Evolutionary conservation across 2,329 filamentous ascomycete genomes (phyloP).

Genomic region (Whalleya microplaca): DNA sequence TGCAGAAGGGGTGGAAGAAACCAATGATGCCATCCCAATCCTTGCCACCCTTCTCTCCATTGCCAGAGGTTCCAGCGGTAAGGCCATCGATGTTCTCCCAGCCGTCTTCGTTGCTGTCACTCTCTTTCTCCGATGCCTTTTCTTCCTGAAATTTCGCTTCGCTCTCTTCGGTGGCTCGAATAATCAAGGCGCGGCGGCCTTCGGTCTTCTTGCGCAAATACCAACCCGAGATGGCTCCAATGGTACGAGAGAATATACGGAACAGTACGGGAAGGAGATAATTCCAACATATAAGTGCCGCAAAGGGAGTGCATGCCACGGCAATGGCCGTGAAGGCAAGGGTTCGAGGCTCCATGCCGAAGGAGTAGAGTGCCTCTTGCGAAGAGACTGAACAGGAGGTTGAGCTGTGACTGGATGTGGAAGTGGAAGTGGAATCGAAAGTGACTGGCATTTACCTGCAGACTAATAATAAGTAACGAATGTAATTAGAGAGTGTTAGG

Average conservation of each 20-base stretch:
- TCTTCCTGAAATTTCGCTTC: slow-evolving; percentile 40
- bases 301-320: slow-evolving; percentile 35
- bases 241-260: slow-evolving; percentile 41
- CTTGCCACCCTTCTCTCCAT: slow-evolving; percentile 48
- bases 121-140: slow-evolving; percentile 37
- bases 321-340: slow-evolving; percentile 31
- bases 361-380: slow-evolving; percentile 11
- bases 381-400: slow-evolving; percentile 4
- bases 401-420: neutral
- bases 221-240: slow-evolving; percentile 58
- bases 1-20: slow-evolving; percentile 98
- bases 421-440: neutral
- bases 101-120: slow-evolving; percentile 56
- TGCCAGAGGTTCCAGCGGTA: slow-evolving; percentile 40
- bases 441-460: slow-evolving; percentile 15
- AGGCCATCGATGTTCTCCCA: slow-evolving; percentile 71
- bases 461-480: neutral
- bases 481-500: neutral
- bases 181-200: slow-evolving; percentile 61
- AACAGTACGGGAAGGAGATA: slow-evolving; percentile 38
- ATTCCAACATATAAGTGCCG: slow-evolving; percentile 35
- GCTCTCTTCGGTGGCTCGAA: slow-evolving; percentile 54
- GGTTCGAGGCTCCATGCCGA: slow-evolving; percentile 32
- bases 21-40: slow-evolving; percentile 86
- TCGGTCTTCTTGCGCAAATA: slow-evolving; percentile 66